A percentile compares a stretch with the other conserved stretches of the same genome.
Conservation (phyloP, 441 rosid genomes). For the Viola pubescens region DNA sequence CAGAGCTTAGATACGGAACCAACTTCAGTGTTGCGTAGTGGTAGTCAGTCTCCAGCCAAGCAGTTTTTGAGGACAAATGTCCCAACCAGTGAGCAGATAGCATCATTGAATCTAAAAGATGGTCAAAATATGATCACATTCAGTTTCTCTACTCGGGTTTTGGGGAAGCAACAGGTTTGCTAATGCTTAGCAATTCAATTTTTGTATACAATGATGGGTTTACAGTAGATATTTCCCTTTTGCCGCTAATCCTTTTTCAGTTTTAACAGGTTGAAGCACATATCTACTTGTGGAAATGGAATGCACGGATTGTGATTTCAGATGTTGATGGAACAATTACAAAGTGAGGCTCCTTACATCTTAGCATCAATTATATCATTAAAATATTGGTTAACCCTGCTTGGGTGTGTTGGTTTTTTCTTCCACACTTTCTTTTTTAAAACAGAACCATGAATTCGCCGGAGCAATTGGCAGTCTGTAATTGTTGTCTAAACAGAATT, state of each 20-base stretch:
- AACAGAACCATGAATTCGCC: no score
- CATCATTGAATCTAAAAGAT: constrained; percentile 78
- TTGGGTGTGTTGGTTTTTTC: not conserved
- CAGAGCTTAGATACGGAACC: constrained; percentile 32
- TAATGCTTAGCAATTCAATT: constrained; percentile 13
- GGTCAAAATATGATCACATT: constrained; percentile 81
- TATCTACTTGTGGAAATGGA: constrained; percentile 89
- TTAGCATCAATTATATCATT: not conserved
- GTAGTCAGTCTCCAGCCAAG: constrained; percentile 47
- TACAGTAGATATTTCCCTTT: constrained; percentile 5
- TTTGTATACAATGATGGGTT: not conserved
- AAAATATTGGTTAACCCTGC: not conserved
- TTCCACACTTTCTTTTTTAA: not conserved
- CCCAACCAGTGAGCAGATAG: constrained; percentile 78
- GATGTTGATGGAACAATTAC: constrained; percentile 97
- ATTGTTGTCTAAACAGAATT: no score
- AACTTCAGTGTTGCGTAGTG: constrained; percentile 23
- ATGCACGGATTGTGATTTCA: constrained; percentile 74
- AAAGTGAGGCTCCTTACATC: constrained; percentile 36
- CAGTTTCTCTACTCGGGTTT: constrained; percentile 83
- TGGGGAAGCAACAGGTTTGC: constrained; percentile 80
- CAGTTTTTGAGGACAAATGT: constrained; percentile 65
- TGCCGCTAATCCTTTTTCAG: constrained; percentile 16
- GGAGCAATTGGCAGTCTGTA: no score
- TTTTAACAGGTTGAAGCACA: constrained; percentile 71